Conservation (phyloP, 768 basidiomycete species). For the Tulasnella sp. region DNA sequence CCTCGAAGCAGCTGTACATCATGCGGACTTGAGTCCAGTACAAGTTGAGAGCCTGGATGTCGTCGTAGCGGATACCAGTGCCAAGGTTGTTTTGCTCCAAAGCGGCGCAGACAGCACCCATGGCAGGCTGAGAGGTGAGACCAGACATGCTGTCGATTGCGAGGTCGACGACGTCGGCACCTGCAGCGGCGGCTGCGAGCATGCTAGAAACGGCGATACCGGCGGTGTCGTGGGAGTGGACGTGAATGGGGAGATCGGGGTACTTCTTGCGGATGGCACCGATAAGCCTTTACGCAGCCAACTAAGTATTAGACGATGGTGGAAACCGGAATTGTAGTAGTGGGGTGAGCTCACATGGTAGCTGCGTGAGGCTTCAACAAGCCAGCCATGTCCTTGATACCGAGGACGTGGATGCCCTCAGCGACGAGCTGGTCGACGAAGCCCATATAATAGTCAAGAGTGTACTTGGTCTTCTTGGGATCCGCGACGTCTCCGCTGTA, state of each 20-base stretch:
- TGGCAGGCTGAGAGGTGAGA: constrained; percentile 95
- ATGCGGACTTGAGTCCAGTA: constrained; percentile 98
- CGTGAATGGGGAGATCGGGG: constrained; percentile 97
- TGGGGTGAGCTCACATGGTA: constrained; percentile 57
- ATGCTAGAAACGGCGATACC: constrained; percentile 98
- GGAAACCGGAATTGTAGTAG: neutral
- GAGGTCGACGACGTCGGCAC: constrained; percentile 96
- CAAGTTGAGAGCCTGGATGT: constrained; percentile 93
- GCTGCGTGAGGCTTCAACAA: constrained; percentile 93
- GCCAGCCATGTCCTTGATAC: constrained; percentile 99
- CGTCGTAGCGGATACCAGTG: constrained; percentile 93
- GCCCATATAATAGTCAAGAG: constrained; percentile 93
- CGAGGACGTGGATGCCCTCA: constrained; percentile 94
- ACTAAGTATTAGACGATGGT: neutral
- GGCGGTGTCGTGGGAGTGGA: constrained; percentile 99
- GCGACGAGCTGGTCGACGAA: constrained; percentile 88
- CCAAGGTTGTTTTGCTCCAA: constrained; percentile 91
- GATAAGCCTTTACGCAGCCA: constrained; percentile 58
- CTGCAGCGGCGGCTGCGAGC: constrained; percentile 93
- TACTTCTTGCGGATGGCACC: constrained; percentile 93
- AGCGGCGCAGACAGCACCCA: constrained; percentile 95
- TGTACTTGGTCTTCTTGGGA: constrained; percentile 95
- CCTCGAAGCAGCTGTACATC: constrained; percentile 96
- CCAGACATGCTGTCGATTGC: constrained; percentile 99
- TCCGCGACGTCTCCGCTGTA: constrained; percentile 97